Percentiles rank a stretch among this genome's conserved stretches.
phyloP scores from a whole-genome alignment of 192 early-diverging fungal genomes.

The Coemansia aciculifera region DNA sequence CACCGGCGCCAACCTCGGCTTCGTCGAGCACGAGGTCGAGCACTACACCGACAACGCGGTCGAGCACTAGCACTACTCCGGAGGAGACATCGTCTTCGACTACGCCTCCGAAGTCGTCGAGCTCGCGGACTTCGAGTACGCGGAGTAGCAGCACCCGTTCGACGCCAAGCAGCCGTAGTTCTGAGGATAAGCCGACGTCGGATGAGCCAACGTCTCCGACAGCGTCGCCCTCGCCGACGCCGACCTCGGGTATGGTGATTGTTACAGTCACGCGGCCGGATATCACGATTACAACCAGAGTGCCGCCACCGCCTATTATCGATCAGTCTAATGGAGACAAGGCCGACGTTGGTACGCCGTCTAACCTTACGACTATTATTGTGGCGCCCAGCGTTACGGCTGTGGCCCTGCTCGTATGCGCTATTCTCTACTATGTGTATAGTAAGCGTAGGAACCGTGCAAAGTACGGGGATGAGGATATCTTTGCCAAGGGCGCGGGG shows the following conservation, averaged over 20 bases:
- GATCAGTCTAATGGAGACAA: conserved; percentile 48
- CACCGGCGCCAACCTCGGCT: not conserved
- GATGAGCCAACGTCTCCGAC: not conserved
- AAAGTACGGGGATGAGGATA: conserved; percentile 34
- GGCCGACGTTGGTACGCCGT: conserved; percentile 42
- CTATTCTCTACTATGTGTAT: conserved; percentile 42
- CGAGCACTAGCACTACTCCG: not conserved
- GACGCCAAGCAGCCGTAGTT: not conserved
- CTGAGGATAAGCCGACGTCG: not conserved
- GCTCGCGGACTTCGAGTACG: not conserved
- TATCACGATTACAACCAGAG: conserved; percentile 24
- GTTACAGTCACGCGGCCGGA: conserved; percentile 44
- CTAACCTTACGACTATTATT: conserved; percentile 44
- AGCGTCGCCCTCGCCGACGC: conserved; percentile 10
- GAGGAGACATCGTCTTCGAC: not conserved
- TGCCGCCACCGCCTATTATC: conserved; percentile 35
- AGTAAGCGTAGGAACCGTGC: conserved; percentile 25
- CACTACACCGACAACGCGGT: conserved; percentile 5
- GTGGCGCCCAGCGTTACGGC: conserved; percentile 37
- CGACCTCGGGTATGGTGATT: conserved; percentile 15
- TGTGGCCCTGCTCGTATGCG: conserved; percentile 33
- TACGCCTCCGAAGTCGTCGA: not conserved
- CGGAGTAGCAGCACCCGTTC: not conserved
- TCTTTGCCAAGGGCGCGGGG: conserved; percentile 27
- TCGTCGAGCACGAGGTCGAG: not conserved